Conservation (phyloP, 2,329 filamentous ascomycete species). For the Fusarium sulawesiense region DNA sequence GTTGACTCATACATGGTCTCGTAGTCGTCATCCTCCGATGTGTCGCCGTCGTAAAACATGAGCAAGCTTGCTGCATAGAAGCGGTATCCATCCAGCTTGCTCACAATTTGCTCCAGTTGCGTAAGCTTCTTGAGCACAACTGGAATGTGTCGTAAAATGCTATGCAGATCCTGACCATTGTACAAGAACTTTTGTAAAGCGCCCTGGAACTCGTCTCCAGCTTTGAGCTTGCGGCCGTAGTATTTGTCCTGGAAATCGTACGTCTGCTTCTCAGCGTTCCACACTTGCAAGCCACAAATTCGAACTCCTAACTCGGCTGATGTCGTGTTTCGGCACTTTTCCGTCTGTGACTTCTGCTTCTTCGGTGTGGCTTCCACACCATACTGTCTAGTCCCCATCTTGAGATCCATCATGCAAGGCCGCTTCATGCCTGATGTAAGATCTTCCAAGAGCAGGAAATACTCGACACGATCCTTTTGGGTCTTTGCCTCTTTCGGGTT, state of each 20-base stretch:
- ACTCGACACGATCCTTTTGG: constrained; percentile 78
- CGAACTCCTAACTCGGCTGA: constrained; percentile 91
- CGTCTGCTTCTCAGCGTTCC: constrained; percentile 84
- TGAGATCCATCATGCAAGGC: constrained; percentile 96
- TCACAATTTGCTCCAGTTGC: constrained; percentile 85
- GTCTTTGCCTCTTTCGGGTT: constrained; percentile 83
- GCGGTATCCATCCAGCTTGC: constrained; percentile 82
- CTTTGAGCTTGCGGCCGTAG: constrained; percentile 88
- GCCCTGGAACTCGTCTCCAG: constrained; percentile 87
- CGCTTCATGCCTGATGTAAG: constrained; percentile 96
- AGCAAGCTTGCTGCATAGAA: constrained; percentile 96
- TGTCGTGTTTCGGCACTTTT: constrained; percentile 93
- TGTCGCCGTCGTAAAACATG: constrained; percentile 94
- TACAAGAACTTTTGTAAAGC: constrained; percentile 91
- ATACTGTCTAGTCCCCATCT: constrained; percentile 98
- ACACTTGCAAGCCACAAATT: constrained; percentile 95
- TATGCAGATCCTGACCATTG: constrained; percentile 83
- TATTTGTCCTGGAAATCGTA: constrained; percentile 99
- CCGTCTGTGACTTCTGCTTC: constrained; percentile 91
- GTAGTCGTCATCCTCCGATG: constrained; percentile 62
- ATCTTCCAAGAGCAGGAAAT: constrained; percentile 93
- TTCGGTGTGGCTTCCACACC: constrained; percentile 91
- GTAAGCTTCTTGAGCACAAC: constrained; percentile 85
- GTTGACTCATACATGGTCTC: constrained; percentile 67
- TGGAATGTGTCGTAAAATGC: constrained; percentile 88